Evolutionary conservation across 2,329 filamentous ascomycete genomes (phyloP), one percentile per base, ranked within the genome.

Genomic region (Monosporascus ibericus): DNA sequence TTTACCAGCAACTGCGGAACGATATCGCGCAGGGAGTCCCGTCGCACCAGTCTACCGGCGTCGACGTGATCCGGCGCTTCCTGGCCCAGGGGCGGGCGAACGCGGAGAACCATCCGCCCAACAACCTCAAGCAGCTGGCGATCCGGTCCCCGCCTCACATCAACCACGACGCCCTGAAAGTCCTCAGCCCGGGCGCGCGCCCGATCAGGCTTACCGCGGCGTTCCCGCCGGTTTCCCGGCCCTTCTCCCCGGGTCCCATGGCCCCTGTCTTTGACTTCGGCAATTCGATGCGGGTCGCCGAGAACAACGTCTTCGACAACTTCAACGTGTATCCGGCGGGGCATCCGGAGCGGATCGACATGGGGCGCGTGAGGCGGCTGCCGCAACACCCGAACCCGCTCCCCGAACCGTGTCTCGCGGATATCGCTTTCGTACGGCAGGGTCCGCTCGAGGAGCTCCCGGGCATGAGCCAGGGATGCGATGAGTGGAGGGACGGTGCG

Each of bases 371-470:
- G 4, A 51, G 39, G 7, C 50, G 50, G n/a, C 1, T 38, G 15
- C 53, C 51, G 7, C n/a, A 6, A 6, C 51, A 57, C 24, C 53
- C 52, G 24, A 53, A 58, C 22, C 48, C 50, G 4, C 14, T 8
- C 6, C n/a, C 34, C 2, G 5, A 3, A 1, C 52, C 53, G 9
- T 37, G 30, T 3, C 22, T 58, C 15, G 39, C 11, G 3, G 18
- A 25, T 25, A 53, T 59, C 37, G 52, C 53, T 3, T 40, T 39
- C 38, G 0, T n/a, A 0, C 51, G 52, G 37, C 36, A 48, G 27
- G 11, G 11, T 17, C 8, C n/a, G 20, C 18, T n/a, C 11, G 47
- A 17, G 11, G 22, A 34, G 39, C 11, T 25, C 14, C 49, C 14
- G 37, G 5, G 17, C 20, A 44, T 52, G 50, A 6, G 24, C n/a